phyloP scores from a whole-genome alignment of 768 basidiomycete genomes.

The Collybia sordida region DNA sequence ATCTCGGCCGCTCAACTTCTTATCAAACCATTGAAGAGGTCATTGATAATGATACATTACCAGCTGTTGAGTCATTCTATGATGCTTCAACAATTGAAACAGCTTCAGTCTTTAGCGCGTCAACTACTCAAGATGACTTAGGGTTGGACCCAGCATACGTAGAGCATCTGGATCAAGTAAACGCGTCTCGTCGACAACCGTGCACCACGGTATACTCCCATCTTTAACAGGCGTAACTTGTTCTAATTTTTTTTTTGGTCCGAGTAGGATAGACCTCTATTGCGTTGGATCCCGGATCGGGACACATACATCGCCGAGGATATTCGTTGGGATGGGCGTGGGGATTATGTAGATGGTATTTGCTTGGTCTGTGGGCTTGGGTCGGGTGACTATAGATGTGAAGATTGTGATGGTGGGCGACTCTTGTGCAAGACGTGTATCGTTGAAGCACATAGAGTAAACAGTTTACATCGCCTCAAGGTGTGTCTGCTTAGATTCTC shows the following conservation, averaged over 20 bases:
- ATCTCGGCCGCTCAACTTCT: background rate
- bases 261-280: constrained; percentile 1
- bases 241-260: background rate
- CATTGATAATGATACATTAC: background rate
- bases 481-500: background rate
- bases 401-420: background rate
- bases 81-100: background rate
- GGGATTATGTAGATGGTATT: background rate
- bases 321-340: constrained; percentile 4
- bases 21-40: background rate
- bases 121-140: no score
- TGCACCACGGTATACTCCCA: background rate
- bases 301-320: constrained; percentile 2
- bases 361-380: background rate
- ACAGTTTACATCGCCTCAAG: constrained; percentile 4
- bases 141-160: background rate
- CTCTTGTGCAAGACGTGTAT: constrained; percentile 1
- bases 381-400: background rate
- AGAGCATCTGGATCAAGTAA: background rate
- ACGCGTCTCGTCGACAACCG: background rate
- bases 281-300: constrained; percentile 1
- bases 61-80: no score
- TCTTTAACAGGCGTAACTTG: background rate
- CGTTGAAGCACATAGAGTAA: background rate
- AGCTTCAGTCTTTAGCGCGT: no score